Conservation (phyloP, 1,139 yeast species). For the Hemisphaericaspora lyxosophila region DNA sequence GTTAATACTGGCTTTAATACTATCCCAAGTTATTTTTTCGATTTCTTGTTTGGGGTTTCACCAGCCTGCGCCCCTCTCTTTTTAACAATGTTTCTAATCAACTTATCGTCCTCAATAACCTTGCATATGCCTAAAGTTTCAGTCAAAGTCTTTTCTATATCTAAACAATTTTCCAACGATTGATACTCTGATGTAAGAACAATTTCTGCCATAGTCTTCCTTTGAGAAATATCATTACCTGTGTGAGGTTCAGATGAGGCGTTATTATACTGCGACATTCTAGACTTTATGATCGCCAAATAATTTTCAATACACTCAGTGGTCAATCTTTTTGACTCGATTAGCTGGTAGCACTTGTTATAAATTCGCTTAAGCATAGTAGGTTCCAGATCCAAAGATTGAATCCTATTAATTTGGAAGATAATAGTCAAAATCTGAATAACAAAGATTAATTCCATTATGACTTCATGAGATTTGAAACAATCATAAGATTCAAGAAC, state of each 20-base stretch:
- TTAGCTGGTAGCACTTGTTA: slow-evolving; percentile 47
- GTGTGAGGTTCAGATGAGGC: slow-evolving; percentile 22
- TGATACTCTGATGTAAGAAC: slow-evolving; percentile 55
- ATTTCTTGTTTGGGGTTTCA: neutral
- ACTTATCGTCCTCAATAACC: slow-evolving; percentile 56
- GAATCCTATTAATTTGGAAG: slow-evolving; percentile 31
- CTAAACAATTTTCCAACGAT: slow-evolving; percentile 44
- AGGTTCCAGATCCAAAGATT: slow-evolving; percentile 31
- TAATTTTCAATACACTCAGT: slow-evolving; percentile 31
- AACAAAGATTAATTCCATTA: slow-evolving; percentile 55
- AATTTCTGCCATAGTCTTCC: slow-evolving; percentile 48
- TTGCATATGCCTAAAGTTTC: slow-evolving; percentile 33
- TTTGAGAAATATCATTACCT: slow-evolving; percentile 1
- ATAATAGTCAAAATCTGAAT: slow-evolving; percentile 53
- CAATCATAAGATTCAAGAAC: slow-evolving; percentile 62
- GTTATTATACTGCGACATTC: slow-evolving; percentile 45
- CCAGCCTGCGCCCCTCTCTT: slow-evolving; percentile 34
- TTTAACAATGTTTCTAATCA: slow-evolving; percentile 56
- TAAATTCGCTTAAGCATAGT: slow-evolving; percentile 44
- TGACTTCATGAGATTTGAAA: slow-evolving; percentile 54
- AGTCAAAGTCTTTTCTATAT: slow-evolving; percentile 17
- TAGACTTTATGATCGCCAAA: slow-evolving; percentile 27
- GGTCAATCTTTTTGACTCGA: slow-evolving; percentile 44
- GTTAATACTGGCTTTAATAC: no score
- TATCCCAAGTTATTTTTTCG: no score